A percentile compares a stretch with the other conserved stretches of the same genome.
Conservation (phyloP, 257 asterid species). For the Nicotiana paniculata region DNA sequence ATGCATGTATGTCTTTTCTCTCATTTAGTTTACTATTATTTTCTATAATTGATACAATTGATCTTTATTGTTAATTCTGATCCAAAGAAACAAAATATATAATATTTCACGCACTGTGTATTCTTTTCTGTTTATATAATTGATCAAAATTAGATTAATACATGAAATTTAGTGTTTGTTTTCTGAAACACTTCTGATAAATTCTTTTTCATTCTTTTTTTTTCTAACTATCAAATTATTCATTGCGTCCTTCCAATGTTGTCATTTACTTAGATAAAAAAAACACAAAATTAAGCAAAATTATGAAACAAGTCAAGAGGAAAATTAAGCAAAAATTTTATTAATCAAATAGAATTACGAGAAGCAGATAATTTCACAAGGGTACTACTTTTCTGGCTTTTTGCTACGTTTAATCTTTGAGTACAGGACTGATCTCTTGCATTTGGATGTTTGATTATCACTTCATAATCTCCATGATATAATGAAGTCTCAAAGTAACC, state of each 20-base stretch:
- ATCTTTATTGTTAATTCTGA: neutral
- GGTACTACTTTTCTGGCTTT: neutral
- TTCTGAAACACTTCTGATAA: neutral
- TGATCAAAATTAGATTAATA: neutral
- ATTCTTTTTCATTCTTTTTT: neutral
- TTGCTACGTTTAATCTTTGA: neutral
- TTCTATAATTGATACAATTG: too few relatives aligned
- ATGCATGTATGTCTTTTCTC: too few relatives aligned
- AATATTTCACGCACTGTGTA: neutral
- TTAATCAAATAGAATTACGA: neutral
- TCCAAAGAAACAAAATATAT: neutral
- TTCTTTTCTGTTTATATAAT: neutral
- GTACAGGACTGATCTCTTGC: neutral
- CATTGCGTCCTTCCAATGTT: neutral
- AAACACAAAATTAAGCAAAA: neutral
- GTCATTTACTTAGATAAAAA: neutral
- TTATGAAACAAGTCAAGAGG: neutral
- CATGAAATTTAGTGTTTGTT: neutral
- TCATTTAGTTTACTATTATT: too few relatives aligned
- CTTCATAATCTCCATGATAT: constrained; percentile 29
- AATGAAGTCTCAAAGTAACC: constrained; percentile 22
- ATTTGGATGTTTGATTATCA: neutral
- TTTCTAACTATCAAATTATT: neutral
- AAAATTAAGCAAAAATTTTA: neutral
- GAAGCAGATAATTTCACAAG: neutral